Evolutionary conservation across 2,329 filamentous ascomycete species (phyloP).

Genomic region (Pseudogymnoascus sp.): DNA sequence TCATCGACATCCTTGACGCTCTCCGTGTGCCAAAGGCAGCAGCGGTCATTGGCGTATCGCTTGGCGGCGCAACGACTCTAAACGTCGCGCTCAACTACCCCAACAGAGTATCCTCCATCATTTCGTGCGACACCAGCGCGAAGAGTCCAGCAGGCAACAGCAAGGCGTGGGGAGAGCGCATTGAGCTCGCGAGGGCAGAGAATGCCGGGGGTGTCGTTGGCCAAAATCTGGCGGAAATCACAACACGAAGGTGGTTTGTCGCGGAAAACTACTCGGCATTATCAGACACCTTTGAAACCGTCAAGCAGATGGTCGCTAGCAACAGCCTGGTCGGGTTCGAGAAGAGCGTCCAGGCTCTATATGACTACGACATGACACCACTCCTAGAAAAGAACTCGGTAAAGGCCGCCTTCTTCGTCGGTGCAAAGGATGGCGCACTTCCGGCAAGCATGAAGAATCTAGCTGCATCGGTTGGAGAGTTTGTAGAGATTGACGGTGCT

Average conservation of each 20-base stretch:
- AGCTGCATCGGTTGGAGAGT: conserved; percentile 48
- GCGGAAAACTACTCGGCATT: conserved; percentile 45
- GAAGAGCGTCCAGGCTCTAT: conserved; percentile 61
- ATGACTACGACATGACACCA: conserved; percentile 60
- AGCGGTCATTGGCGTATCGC: conserved; percentile 66
- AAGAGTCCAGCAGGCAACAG: conserved; percentile 67
- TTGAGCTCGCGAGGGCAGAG: conserved; percentile 52
- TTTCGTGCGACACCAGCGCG: conserved; percentile 74
- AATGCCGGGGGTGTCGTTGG: conserved; percentile 49
- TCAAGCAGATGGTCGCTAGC: conserved; percentile 60
- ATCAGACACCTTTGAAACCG: conserved; percentile 46
- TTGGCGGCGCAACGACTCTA: conserved; percentile 73
- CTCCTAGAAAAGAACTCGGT: conserved; percentile 48
- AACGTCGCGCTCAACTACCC: conserved; percentile 65
- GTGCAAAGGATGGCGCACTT: conserved; percentile 65
- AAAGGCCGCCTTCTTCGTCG: conserved; percentile 63
- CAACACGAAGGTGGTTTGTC: conserved; percentile 70
- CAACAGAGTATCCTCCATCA: conserved; percentile 49
- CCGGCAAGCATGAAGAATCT: conserved; percentile 76
- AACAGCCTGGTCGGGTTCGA: conserved; percentile 67
- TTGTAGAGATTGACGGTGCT: conserved; percentile 60
- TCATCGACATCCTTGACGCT: conserved; percentile 58
- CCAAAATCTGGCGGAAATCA: conserved; percentile 58
- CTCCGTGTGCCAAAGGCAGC: conserved; percentile 62
- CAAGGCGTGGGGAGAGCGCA: conserved; percentile 71